phyloP scores from a whole-genome alignment of 257 asterid species.

The Cinchona pubescens region DNA sequence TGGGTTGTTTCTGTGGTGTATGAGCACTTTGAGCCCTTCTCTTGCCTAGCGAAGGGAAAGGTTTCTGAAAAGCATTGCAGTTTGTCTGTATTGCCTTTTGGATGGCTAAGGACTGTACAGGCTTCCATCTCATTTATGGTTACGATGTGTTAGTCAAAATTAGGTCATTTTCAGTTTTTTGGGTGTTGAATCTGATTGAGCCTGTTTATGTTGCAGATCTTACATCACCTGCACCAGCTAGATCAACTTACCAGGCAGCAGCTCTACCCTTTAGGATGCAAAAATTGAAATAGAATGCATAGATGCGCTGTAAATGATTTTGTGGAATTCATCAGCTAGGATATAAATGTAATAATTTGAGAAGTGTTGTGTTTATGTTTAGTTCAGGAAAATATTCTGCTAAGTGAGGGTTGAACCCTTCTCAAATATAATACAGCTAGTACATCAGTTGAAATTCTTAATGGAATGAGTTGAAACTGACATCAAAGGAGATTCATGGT shows the following conservation, averaged over 20 bases:
- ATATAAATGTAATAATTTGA: neutral
- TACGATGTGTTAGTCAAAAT: neutral
- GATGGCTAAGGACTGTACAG: neutral
- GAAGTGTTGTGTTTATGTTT: neutral
- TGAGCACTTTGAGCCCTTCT: neutral
- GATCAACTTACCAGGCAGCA: slow-evolving; percentile 90
- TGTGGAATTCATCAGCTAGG: neutral
- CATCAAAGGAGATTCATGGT: neutral
- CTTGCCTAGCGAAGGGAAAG: neutral
- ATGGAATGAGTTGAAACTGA: too few relatives aligned
- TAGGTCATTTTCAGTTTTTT: neutral
- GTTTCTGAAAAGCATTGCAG: too few relatives aligned
- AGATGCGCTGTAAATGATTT: slow-evolving; percentile 44
- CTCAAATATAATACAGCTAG: neutral
- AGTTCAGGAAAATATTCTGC: neutral
- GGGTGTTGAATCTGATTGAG: slow-evolving; percentile 8
- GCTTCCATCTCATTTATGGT: neutral
- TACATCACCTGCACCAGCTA: slow-evolving; percentile 84
- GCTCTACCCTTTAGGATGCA: slow-evolving; percentile 86
- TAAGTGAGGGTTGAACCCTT: neutral
- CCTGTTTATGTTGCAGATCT: slow-evolving; percentile 55
- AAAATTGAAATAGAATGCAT: slow-evolving; percentile 84
- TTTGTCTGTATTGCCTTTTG: neutral
- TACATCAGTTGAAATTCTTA: neutral
- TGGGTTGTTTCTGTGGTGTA: too few relatives aligned